Evolutionary conservation across 2,329 filamentous ascomycete species (phyloP).

Genomic region (Botrytis aclada): DNA sequence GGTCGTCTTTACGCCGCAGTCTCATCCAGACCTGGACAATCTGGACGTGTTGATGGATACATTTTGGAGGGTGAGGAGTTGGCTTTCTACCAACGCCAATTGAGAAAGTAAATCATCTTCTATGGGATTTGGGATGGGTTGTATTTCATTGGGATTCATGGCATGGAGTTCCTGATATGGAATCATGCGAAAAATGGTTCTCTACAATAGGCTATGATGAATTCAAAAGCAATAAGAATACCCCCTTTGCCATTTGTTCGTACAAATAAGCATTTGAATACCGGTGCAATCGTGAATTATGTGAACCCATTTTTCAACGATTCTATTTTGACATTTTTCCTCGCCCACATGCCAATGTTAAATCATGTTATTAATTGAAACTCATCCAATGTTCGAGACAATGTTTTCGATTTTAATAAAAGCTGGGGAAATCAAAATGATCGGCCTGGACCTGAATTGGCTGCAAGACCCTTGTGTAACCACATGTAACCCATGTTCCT

Average conservation of each 20-base stretch:
- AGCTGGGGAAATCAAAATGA: constrained; percentile 1
- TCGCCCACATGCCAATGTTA: neutral
- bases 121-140: constrained; percentile 31
- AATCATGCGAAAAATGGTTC: constrained; percentile 27
- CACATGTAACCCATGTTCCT: neutral
- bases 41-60: constrained; percentile 94
- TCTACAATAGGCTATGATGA: constrained; percentile 30
- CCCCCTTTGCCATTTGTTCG: constrained; percentile 18
- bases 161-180: constrained; percentile 35
- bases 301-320: neutral
- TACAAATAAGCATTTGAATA: neutral
- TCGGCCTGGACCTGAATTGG: neutral
- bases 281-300: constrained; percentile 3
- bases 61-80: constrained; percentile 99
- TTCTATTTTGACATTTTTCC: too few relatives aligned
- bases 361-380: neutral
- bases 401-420: neutral
- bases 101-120: constrained; percentile 79
- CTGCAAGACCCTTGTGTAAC: neutral
- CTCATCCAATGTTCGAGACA: neutral
- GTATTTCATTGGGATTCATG: constrained; percentile 37
- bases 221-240: constrained; percentile 34
- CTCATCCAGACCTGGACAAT: constrained; percentile 92
- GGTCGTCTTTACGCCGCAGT: constrained; percentile 95
- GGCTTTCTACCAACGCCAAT: constrained; percentile 99